A percentile compares a stretch with the other conserved stretches of the same genome.
phyloP scores from a whole-genome alignment of 176 grass and related monocot species.

The Eleusine coracana region DNA sequence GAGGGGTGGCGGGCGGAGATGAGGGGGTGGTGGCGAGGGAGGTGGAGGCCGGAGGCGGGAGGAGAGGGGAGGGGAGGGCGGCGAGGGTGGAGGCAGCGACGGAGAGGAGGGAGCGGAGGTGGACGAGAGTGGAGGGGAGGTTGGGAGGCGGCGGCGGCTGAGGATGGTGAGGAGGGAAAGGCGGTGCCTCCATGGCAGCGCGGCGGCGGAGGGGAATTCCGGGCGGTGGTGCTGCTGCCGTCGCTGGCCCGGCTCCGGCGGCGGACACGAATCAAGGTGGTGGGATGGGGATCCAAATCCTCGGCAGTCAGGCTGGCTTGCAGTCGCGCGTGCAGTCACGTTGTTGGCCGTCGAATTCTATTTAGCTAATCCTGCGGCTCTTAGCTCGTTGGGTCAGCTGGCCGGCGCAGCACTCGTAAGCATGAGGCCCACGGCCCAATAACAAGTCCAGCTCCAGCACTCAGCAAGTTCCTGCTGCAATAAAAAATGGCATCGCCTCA shows the following conservation, averaged over 20 bases:
- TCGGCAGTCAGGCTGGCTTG: too few relatives aligned
- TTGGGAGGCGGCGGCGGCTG: background rate
- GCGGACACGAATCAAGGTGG: constrained; percentile 8
- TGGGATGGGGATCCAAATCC: too few relatives aligned
- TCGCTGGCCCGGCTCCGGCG: background rate
- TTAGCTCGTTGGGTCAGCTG: too few relatives aligned
- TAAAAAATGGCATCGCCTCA: too few relatives aligned
- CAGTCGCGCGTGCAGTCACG: too few relatives aligned
- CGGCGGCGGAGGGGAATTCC: background rate
- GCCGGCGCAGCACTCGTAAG: too few relatives aligned
- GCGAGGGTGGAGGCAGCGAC: constrained; percentile 55
- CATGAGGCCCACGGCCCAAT: too few relatives aligned
- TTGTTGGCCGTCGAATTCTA: too few relatives aligned
- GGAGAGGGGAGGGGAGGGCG: constrained; percentile 42
- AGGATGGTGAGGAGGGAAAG: background rate
- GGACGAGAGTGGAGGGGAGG: constrained; percentile 37
- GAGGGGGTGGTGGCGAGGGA: constrained; percentile 17
- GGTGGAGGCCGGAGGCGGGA: background rate
- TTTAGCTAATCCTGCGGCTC: too few relatives aligned
- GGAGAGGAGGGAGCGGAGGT: constrained; percentile 62
- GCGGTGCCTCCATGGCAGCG: constrained; percentile 31
- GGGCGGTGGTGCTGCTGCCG: background rate
- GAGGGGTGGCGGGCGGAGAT: constrained; percentile 42
- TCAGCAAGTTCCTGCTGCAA: too few relatives aligned
- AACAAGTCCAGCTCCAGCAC: too few relatives aligned